Conservation (phyloP, 257 asterid genomes). For the Galeopsis tetrahit region DNA sequence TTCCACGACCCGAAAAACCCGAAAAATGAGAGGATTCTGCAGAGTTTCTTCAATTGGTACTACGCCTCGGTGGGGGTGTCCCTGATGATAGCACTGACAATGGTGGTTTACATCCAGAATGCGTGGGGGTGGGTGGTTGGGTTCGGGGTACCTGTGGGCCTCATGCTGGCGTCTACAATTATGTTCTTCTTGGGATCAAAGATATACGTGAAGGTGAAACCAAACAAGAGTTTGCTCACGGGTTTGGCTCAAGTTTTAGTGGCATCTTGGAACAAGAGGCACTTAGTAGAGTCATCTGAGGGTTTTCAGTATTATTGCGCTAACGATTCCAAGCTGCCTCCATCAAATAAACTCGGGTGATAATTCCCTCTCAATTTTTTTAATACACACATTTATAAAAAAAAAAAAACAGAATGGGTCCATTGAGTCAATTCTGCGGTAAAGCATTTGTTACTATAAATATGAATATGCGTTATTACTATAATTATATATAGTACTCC, state of each 20-base stretch:
- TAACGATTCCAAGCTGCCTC: constrained; percentile 42
- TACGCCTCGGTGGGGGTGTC: constrained; percentile 62
- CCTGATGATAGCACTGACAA: constrained; percentile 53
- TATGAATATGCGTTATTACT: too few relatives aligned
- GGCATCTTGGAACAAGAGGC: constrained; percentile 58
- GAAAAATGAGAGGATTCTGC: constrained; percentile 51
- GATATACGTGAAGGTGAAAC: constrained; percentile 51
- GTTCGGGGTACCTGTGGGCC: constrained; percentile 64
- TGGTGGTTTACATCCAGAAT: constrained; percentile 62
- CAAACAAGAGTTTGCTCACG: constrained; percentile 59
- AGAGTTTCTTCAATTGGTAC: constrained; percentile 73
- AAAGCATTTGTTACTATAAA: too few relatives aligned
- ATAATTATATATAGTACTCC: too few relatives aligned
- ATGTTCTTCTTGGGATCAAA: constrained; percentile 54
- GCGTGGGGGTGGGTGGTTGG: constrained; percentile 66
- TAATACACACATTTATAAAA: too few relatives aligned
- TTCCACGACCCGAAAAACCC: constrained; percentile 59
- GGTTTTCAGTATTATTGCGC: constrained; percentile 36
- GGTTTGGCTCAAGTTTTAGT: constrained; percentile 54
- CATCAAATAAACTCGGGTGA: constrained; percentile 56
- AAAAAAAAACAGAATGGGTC: too few relatives aligned
- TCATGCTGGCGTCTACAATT: constrained; percentile 53
- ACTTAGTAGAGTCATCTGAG: constrained; percentile 34
- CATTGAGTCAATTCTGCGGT: too few relatives aligned
- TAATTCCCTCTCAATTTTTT: not conserved